A percentile compares a stretch with the other conserved stretches of the same genome.
These are phyloP conservation scores for Verticillium tricorpus DNA, from an alignment of 2,329 filamentous ascomycete genomes.

Conservation along the genomic window DNA sequence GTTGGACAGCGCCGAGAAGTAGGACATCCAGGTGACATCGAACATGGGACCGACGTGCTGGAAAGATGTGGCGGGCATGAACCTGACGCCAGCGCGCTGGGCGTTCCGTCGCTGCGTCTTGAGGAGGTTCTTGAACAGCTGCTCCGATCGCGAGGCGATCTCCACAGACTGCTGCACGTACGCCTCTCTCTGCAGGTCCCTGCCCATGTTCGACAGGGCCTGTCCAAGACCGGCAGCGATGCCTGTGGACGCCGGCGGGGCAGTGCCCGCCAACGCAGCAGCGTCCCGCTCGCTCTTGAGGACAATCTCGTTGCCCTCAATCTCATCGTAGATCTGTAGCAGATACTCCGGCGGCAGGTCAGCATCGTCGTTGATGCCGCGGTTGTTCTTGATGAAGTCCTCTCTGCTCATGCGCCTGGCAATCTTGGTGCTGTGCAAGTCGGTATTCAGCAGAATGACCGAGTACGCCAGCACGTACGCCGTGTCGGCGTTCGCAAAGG, in stretches of 20 bases:
- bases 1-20: conserved; percentile 88
- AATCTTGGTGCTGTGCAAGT: conserved; percentile 88
- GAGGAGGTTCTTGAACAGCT: conserved; percentile 90
- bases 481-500: conserved; percentile 96
- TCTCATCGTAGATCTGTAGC: conserved; percentile 85
- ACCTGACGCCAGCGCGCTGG: conserved; percentile 63
- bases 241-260: conserved; percentile 56
- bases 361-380: conserved; percentile 94
- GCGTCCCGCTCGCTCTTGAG: conserved; percentile 87
- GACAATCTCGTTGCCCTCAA: conserved; percentile 86
- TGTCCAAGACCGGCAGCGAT: conserved; percentile 82
- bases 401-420: conserved; percentile 85
- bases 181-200: conserved; percentile 87
- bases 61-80: conserved; percentile 89
- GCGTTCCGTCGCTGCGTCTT: conserved; percentile 82
- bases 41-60: conserved; percentile 98
- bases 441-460: conserved; percentile 93
- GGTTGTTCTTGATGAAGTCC: conserved; percentile 98
- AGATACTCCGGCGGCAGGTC: conserved; percentile 93
- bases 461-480: conserved; percentile 96
- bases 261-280: conserved; percentile 71
- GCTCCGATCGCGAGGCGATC: conserved; percentile 68
- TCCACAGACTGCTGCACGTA: conserved; percentile 95
- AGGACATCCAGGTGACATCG: conserved; percentile 98
- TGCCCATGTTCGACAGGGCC: conserved; percentile 84